Evolutionary conservation across 2,329 filamentous ascomycete genomes (phyloP).

Genomic region (Fusarium pseudocircinatum): DNA sequence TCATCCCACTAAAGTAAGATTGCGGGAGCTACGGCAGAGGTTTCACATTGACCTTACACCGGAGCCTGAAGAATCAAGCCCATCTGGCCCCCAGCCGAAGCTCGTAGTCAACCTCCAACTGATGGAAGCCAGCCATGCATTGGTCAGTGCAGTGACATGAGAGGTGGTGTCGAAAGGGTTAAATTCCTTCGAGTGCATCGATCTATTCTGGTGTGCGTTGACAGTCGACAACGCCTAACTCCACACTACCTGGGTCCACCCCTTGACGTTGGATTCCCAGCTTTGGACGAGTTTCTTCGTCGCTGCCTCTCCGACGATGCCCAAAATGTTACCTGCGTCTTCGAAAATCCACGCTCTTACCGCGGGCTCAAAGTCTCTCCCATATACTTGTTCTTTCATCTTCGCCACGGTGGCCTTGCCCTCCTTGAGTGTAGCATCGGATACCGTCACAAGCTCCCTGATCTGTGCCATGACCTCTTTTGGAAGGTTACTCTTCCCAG

Average conservation of each 20-base stretch:
- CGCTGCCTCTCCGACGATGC: constrained; percentile 40
- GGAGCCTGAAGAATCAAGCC: background rate
- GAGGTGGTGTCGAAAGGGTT: too few species aligned
- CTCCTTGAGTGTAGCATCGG: constrained; percentile 46
- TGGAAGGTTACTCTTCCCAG: constrained; percentile 50
- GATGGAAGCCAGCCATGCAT: background rate
- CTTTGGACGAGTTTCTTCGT: constrained; percentile 46
- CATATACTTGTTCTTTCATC: constrained; percentile 45
- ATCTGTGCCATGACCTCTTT: constrained; percentile 50
- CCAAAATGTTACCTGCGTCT: constrained; percentile 31
- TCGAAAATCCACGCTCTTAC: constrained; percentile 46
- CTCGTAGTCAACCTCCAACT: background rate
- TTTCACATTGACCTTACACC: background rate
- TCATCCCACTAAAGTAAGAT: background rate
- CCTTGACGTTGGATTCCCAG: constrained; percentile 48
- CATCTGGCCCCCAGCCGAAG: background rate
- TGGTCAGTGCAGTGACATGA: background rate
- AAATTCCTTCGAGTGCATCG: background rate
- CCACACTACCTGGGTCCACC: constrained; percentile 50
- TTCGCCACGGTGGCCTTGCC: constrained; percentile 45
- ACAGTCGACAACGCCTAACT: constrained; percentile 24
- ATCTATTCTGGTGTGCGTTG: background rate
- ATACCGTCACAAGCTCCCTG: constrained; percentile 47
- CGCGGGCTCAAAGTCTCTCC: constrained; percentile 41
- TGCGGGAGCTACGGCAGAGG: background rate